Evolutionary conservation across 305 asterid species (phyloP).

Genomic region (Rubia tinctorum): DNA sequence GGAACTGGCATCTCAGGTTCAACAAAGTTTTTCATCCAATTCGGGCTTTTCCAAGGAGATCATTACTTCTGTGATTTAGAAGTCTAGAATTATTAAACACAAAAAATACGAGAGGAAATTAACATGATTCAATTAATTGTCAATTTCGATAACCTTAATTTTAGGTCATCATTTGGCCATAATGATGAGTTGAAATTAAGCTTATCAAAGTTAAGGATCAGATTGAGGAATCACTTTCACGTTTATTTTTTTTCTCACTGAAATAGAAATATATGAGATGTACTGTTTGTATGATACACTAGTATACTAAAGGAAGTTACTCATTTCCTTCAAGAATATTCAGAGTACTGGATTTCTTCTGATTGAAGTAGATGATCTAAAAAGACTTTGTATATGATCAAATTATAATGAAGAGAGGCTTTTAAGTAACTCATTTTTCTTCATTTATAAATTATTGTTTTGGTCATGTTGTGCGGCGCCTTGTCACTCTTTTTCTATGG

Average conservation of each 20-base stretch:
- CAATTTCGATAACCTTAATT: background rate
- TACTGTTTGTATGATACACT: background rate
- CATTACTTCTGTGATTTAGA: background rate
- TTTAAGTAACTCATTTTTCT: too few relatives aligned
- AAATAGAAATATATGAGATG: background rate
- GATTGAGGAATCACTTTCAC: too few relatives aligned
- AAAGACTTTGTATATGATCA: background rate
- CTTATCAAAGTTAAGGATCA: background rate
- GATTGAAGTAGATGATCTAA: background rate
- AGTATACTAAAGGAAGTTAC: background rate
- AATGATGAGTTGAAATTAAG: background rate
- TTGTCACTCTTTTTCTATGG: too few relatives aligned
- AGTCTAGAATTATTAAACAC: background rate
- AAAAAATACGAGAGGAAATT: too few relatives aligned
- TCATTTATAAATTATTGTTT: too few relatives aligned
- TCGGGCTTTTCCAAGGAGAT: slow-evolving; percentile 27
- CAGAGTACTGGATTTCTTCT: background rate
- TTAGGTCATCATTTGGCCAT: background rate
- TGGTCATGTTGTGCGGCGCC: too few relatives aligned
- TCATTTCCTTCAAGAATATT: background rate
- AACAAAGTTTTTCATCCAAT: slow-evolving; percentile 58
- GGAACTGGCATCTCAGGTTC: slow-evolving; percentile 77
- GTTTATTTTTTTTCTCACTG: background rate
- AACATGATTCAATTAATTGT: background rate
- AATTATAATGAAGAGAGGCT: too few relatives aligned